Percentiles rank a stretch among this genome's conserved stretches.
phyloP scores from a whole-genome alignment of 2,329 filamentous ascomycete genomes.

The Fusarium euwallaceae region DNA sequence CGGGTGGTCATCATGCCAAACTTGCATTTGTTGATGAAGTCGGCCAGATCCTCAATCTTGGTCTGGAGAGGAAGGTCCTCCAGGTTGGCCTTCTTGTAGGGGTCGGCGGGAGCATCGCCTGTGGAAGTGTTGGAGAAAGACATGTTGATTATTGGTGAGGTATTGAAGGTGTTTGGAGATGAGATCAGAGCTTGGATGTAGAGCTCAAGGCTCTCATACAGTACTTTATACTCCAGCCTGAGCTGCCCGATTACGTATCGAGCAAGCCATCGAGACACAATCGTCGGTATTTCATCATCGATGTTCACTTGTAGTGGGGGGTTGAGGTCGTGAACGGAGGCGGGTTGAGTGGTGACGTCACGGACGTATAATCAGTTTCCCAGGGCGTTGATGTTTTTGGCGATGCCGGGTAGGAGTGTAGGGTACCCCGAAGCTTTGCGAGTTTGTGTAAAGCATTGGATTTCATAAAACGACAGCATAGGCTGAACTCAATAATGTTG shows the following conservation, averaged over 20 bases:
- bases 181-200: conserved; percentile 13
- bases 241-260: conserved; percentile 28
- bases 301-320: conserved; percentile 33
- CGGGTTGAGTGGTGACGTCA: conserved; percentile 38
- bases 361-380: conserved; percentile 8
- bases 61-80: conserved; percentile 73
- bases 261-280: conserved; percentile 35
- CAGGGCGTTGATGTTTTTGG: background rate
- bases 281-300: conserved; percentile 48
- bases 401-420: background rate
- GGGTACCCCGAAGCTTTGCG: background rate
- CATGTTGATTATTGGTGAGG: conserved; percentile 48
- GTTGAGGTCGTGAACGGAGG: conserved; percentile 22
- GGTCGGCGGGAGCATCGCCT: conserved; percentile 75
- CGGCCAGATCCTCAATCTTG: conserved; percentile 80
- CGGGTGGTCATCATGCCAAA: conserved; percentile 92
- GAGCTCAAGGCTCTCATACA: conserved; percentile 12
- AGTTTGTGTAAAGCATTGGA: background rate
- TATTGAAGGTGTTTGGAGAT: conserved; percentile 20
- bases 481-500: background rate
- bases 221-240: conserved; percentile 37
- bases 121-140: conserved; percentile 68
- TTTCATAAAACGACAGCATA: background rate
- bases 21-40: conserved; percentile 80
- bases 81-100: conserved; percentile 83